Conservation (phyloP, 352 stramenopile genomes). For the Elongisporangium prolatum region DNA sequence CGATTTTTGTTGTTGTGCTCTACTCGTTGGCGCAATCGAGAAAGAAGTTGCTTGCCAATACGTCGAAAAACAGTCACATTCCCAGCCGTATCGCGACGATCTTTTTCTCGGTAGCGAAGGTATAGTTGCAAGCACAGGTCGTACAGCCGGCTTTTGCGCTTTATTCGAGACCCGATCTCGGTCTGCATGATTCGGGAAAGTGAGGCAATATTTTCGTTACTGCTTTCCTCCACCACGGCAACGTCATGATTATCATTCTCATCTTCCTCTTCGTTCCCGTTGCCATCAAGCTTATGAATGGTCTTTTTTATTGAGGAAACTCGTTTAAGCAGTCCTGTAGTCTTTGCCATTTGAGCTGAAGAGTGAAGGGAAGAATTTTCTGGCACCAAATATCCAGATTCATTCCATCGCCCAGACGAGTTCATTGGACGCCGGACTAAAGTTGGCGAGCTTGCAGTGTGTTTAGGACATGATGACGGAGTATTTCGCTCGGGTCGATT, state of each 20-base stretch:
- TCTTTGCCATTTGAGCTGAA: not conserved
- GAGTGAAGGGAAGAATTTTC: not conserved
- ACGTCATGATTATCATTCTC: not conserved
- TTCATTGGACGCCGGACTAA: not conserved
- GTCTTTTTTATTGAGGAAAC: not conserved
- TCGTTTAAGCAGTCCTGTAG: not conserved
- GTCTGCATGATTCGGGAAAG: constrained; percentile 65
- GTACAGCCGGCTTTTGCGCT: constrained; percentile 56
- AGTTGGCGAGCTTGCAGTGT: not conserved
- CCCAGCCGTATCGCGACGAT: constrained; percentile 42
- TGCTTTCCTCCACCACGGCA: not conserved
- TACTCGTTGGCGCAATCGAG: constrained; percentile 15
- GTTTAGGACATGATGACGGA: not conserved
- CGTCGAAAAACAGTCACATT: constrained; percentile 52
- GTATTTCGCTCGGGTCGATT: not conserved
- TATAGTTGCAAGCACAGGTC: constrained; percentile 51
- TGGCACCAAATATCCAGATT: not conserved
- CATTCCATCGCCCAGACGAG: not conserved
- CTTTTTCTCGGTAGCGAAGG: constrained; percentile 46
- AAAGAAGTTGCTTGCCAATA: constrained; percentile 32
- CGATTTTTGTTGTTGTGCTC: constrained; percentile 34
- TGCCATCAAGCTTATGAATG: not conserved
- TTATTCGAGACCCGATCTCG: constrained; percentile 41
- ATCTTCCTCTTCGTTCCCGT: not conserved
- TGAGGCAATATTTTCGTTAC: constrained; percentile 4